Base-by-base conservation (phyloP, 441 rosid species). In the Gossypium lobatum region DNA sequence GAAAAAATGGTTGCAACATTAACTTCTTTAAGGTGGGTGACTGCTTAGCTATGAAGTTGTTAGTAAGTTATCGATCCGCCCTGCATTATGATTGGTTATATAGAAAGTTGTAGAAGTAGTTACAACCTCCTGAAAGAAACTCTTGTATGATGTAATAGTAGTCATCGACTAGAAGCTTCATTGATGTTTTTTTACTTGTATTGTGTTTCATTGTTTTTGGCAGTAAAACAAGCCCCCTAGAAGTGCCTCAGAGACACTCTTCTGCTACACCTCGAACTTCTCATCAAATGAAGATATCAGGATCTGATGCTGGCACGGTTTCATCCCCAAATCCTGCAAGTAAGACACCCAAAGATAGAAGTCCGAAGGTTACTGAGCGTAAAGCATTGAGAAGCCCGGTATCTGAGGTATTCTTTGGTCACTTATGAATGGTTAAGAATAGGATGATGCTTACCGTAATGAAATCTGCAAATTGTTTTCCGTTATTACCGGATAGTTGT, bases 341-440 rank as follows among this genome's bases (percentile, higher is more conserved):
- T 37, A 88, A 81, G 80, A 87, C 92, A 21, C 90, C 90, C 0
- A 95, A 95, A 81, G 93, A 84, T 18, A 88, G 73, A 75, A 93
- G 91, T 78, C 92, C 95, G 25, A 93, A 85, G 80, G 87, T 93
- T 39, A 34, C 78, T 79, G 98, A 90, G 23, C 95, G 95, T 37
- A 88, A 82, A 64, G 89, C 97, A 23, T 96, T 92, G 46, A 79
- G 84, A 73, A 90, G 88, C 55, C 88, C 90, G 16, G 82, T 73
- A 48, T 80, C 80, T 73, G 99, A 93, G 98, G 99, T 95, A 88
- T 42, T 70, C 46, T 31, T 17, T 25, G 6, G 75, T 74, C 72
- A 65, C 31, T 63, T 50, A 25, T 48, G 5, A 11, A 64, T 37
- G 46, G 52, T 39, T 64, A 17, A 17, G 26, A 34, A 48, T 39